Percentiles rank a stretch among this genome's conserved stretches.
These are phyloP conservation scores for Crithidia acanthocephali DNA, from an alignment of 208 protist species.

Conservation along the genomic window DNA sequence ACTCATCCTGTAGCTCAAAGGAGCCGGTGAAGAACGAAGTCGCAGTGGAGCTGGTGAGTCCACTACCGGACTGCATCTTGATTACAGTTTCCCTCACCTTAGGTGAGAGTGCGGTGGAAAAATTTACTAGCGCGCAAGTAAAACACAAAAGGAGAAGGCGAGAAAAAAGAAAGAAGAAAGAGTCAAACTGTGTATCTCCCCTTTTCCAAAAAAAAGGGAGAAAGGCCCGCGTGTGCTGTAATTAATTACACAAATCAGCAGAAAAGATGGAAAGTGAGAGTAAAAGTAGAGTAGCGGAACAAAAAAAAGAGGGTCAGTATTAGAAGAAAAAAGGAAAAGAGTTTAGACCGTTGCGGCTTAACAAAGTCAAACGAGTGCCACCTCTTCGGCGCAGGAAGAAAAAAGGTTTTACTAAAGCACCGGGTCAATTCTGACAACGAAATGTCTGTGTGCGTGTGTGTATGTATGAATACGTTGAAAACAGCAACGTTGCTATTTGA, in stretches of 20 bases:
- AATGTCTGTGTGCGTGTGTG: too few relatives aligned
- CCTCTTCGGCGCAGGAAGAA: too few relatives aligned
- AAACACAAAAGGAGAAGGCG: neutral
- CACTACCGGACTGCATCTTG: constrained; percentile 2
- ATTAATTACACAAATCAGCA: too few relatives aligned
- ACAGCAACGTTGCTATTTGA: neutral
- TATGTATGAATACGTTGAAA: too few relatives aligned
- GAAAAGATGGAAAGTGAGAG: too few relatives aligned
- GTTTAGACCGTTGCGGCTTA: too few relatives aligned
- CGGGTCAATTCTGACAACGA: too few relatives aligned
- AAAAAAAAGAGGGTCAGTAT: constrained; percentile 16
- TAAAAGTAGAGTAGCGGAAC: neutral
- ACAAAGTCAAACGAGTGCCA: too few relatives aligned
- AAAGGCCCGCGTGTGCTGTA: too few relatives aligned
- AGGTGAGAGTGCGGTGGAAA: neutral
- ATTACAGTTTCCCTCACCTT: neutral
- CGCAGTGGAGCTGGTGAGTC: constrained; percentile 32
- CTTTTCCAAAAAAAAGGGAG: neutral
- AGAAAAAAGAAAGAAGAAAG: constrained; percentile 9
- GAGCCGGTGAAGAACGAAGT: constrained; percentile 77
- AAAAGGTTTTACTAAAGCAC: too few relatives aligned
- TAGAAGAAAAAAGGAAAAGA: neutral
- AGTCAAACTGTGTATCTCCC: too few relatives aligned
- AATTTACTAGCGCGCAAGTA: too few relatives aligned
- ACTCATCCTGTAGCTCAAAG: constrained; percentile 67